phyloP scores from a whole-genome alignment of 805 yeast species.

The Metschnikowia peoriensis region DNA sequence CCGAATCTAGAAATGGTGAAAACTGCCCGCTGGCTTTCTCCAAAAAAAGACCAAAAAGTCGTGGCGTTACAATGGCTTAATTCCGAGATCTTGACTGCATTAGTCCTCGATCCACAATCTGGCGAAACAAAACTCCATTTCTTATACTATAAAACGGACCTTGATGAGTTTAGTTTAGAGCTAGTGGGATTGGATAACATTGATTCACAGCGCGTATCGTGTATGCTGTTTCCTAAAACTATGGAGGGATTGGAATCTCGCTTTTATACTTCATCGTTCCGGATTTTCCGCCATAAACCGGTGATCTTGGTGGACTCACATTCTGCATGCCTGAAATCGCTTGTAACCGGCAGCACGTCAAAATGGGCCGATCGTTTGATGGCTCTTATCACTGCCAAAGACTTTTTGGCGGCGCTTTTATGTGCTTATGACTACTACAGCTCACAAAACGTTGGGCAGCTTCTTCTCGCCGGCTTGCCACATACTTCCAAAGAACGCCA shows the following conservation, averaged over 20 bases:
- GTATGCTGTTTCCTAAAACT: too few relatives aligned
- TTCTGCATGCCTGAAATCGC: constrained; percentile 20
- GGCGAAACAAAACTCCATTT: constrained; percentile 5
- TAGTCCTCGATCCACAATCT: constrained; percentile 14
- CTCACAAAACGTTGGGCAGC: constrained; percentile 42
- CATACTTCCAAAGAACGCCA: constrained; percentile 42
- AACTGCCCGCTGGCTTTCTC: constrained; percentile 25
- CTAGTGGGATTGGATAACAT: constrained; percentile 13
- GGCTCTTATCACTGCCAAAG: constrained; percentile 44
- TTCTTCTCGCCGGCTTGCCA: constrained; percentile 60
- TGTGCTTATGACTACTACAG: constrained; percentile 53
- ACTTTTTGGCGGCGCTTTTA: constrained; percentile 56
- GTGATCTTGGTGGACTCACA: constrained; percentile 19
- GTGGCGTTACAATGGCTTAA: constrained; percentile 56
- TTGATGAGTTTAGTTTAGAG: not conserved
- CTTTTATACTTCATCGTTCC: constrained; percentile 21
- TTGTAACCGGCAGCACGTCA: constrained; percentile 57
- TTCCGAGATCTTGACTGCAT: constrained; percentile 25
- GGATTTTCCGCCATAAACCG: constrained; percentile 24
- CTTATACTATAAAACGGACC: constrained; percentile 6
- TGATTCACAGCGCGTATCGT: constrained; percentile 3
- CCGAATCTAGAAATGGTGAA: constrained; percentile 27
- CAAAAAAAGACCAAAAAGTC: constrained; percentile 23
- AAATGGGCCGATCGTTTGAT: constrained; percentile 70
- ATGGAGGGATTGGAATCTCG: too few relatives aligned